A percentile compares a stretch with the other conserved stretches of the same genome.
Evolutionary conservation across 225 moss, liverwort and hornwort species (phyloP).

Genomic region (Takakia lepidozioides): DNA sequence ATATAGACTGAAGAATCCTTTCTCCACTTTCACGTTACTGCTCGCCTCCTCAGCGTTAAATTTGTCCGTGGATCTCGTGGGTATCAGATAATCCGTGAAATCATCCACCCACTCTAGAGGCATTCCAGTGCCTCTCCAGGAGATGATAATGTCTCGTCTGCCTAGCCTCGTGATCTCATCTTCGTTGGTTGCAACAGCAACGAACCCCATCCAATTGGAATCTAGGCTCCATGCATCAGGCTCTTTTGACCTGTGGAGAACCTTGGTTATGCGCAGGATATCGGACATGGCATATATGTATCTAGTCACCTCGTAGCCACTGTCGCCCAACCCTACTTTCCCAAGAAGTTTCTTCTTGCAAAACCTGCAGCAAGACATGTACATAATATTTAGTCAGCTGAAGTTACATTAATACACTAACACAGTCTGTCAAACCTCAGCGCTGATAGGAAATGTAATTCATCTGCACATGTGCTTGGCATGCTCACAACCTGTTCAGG

Average conservation of each 20-base stretch:
- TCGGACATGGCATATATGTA: slow-evolving; percentile 62
- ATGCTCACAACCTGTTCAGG: too few relatives aligned
- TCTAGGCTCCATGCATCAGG: slow-evolving; percentile 54
- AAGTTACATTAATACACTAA: too few relatives aligned
- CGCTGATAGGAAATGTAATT: too few relatives aligned
- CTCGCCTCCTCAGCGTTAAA: not conserved
- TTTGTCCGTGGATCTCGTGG: slow-evolving; percentile 25
- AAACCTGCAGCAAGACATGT: too few relatives aligned
- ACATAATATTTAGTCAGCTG: too few relatives aligned
- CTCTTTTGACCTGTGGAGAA: slow-evolving; percentile 22
- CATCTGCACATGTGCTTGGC: too few relatives aligned
- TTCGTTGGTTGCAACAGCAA: slow-evolving; percentile 51
- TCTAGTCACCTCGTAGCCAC: slow-evolving; percentile 61
- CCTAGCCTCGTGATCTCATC: slow-evolving; percentile 45
- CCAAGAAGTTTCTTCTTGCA: slow-evolving; percentile 32
- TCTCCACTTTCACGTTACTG: slow-evolving; percentile 38
- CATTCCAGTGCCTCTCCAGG: slow-evolving; percentile 63
- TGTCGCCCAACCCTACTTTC: slow-evolving; percentile 42
- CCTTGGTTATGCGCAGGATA: slow-evolving; percentile 22
- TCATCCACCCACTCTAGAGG: slow-evolving; percentile 62
- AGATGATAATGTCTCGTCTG: slow-evolving; percentile 60
- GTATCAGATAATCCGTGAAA: slow-evolving; percentile 35
- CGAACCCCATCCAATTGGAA: slow-evolving; percentile 76
- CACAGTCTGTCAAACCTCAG: too few relatives aligned
- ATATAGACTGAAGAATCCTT: slow-evolving; percentile 35